These are phyloP conservation scores for Cetradonia linearis DNA, from an alignment of 495 filamentous ascomycete species.

Conservation along the genomic window DNA sequence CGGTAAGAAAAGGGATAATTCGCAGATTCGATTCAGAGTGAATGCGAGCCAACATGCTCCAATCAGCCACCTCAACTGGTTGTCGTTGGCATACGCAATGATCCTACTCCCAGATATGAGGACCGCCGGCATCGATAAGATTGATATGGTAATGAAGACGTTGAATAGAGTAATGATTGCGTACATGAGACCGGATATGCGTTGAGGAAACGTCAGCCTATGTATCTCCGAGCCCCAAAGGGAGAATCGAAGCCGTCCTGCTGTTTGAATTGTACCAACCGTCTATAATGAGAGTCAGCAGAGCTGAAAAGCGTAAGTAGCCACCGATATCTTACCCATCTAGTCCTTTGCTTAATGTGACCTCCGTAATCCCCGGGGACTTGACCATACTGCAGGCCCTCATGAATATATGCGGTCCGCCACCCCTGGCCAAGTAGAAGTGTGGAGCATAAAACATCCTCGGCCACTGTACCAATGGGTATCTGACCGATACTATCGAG, in stretches of 20 bases:
- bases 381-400: slow-evolving; percentile 42
- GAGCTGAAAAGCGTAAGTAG: background rate
- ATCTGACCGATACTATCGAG: slow-evolving; percentile 44
- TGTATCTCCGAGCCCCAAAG: slow-evolving; percentile 1
- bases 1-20: slow-evolving; percentile 1
- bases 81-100: slow-evolving; percentile 3
- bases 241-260: slow-evolving; percentile 1
- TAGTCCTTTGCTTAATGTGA: slow-evolving; percentile 43
- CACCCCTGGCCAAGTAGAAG: slow-evolving; percentile 42
- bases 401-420: slow-evolving; percentile 42
- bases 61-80: slow-evolving; percentile 12
- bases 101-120: slow-evolving; percentile 4
- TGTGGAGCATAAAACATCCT: slow-evolving; percentile 41
- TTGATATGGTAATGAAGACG: background rate
- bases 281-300: slow-evolving; percentile 6
- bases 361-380: slow-evolving; percentile 40
- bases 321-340: slow-evolving; percentile 31
- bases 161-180: background rate
- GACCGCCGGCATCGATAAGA: slow-evolving; percentile 5
- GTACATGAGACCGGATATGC: slow-evolving; percentile 8
- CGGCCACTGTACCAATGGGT: slow-evolving; percentile 40
- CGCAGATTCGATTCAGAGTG: background rate
- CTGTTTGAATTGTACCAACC: slow-evolving; percentile 9
- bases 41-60: slow-evolving; percentile 7
- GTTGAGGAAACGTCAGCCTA: slow-evolving; percentile 1